phyloP scores from a whole-genome alignment of 352 stramenopile genomes.

The Hyaloperonospora arabidopsidis region DNA sequence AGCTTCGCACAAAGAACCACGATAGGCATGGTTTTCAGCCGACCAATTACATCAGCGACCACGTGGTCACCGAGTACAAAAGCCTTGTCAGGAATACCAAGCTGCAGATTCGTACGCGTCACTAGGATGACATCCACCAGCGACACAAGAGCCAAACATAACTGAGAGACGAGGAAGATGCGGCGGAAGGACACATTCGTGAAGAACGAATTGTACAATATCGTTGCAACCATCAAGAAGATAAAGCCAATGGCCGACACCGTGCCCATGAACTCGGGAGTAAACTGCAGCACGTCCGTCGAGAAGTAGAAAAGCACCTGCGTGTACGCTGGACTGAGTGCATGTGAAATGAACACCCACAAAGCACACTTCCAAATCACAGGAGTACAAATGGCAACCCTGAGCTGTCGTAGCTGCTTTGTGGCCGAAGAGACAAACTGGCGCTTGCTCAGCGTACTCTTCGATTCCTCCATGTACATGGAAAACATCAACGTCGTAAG shows the following conservation, averaged over 20 bases:
- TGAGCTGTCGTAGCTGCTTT: constrained; percentile 56
- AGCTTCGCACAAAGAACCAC: constrained; percentile 92
- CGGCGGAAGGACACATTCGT: constrained; percentile 88
- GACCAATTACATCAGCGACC: constrained; percentile 76
- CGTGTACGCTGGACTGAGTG: constrained; percentile 89
- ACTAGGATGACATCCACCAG: constrained; percentile 84
- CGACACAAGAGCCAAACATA: constrained; percentile 62
- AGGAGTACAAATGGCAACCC: constrained; percentile 70
- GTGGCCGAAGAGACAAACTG: constrained; percentile 49
- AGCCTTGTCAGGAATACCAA: constrained; percentile 91
- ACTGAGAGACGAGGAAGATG: constrained; percentile 87
- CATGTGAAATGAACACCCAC: constrained; percentile 93
- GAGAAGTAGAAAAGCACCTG: constrained; percentile 94
- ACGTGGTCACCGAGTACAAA: constrained; percentile 95
- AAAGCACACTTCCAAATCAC: constrained; percentile 92
- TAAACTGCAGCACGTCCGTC: constrained; percentile 92
- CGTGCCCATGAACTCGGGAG: constrained; percentile 91
- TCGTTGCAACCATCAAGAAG: constrained; percentile 72
- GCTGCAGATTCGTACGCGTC: constrained; percentile 85
- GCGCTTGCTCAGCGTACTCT: constrained; percentile 30
- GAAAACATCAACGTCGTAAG: constrained; percentile 87
- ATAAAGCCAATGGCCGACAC: constrained; percentile 73
- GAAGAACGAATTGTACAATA: constrained; percentile 83
- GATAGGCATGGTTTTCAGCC: constrained; percentile 87
- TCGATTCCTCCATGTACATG: constrained; percentile 81